Evolutionary conservation across 2,329 filamentous ascomycete genomes (phyloP), one percentile per base, ranked within the genome.

Genomic region (Venturia pyrina): DNA sequence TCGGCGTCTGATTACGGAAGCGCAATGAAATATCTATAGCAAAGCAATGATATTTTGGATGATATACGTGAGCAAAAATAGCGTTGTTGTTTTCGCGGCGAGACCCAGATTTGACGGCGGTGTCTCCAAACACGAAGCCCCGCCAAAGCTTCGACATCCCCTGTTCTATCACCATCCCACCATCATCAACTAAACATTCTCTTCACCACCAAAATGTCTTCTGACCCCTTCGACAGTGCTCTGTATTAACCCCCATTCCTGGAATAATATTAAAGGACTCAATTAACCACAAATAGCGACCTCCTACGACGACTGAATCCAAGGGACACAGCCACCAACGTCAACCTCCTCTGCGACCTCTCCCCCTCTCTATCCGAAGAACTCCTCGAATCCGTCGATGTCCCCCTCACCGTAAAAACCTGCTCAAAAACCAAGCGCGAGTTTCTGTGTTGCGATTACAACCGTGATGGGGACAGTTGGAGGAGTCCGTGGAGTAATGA

Each of bases 391-490:
- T 96, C 93, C 32, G 95, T 99, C 72, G 95, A 99, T 79, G 93
- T 98, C 78, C 95, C 95, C 32, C 88, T 99, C 66, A 87, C 89
- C 67, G 85, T 96, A 69, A 88, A 89, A 72, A 89, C 90, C 70
- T 98, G 95, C 83, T 86, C 87, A 71, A 90, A 93, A 78, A 89
- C 91, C 41, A 91, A 92, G 72, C 90, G 93, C 71, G 95, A 98
- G 80, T 99, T 96, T 81, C 87, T 99, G 63, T 89, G 97, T 73
- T 99, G 95, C 83, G 95, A 99, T 84, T 99, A 99, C 85, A 99
- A 99, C 84, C 93, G 95, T 70, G 95, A 99, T 79, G 95, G 95
- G 69, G 93, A 97, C 80, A 96, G 90, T 79, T 96, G 96, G 84
- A 89, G 95, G 69, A 96, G 91, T 70, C 95, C 95, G n/a, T 99